phyloP scores from a whole-genome alignment of 2,329 filamentous ascomycete species.

The Aspergillus nomiae region DNA sequence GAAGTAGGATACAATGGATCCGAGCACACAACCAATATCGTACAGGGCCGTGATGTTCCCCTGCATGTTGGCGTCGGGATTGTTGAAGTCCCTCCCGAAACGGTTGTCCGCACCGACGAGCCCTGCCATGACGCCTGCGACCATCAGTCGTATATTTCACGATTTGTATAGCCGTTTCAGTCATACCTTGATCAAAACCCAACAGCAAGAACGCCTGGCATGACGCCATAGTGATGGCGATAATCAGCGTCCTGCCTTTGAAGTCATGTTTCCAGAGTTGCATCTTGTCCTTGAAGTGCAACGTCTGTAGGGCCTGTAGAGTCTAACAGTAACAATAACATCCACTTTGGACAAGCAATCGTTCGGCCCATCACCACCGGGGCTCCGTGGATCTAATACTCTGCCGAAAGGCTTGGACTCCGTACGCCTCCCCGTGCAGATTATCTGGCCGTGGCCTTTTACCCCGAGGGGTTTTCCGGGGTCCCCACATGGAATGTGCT shows the following conservation, averaged over 20 bases:
- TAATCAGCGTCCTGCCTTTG: slow-evolving; percentile 22
- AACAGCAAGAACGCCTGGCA: slow-evolving; percentile 43
- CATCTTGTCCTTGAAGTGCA: slow-evolving; percentile 10
- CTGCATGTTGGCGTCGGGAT: slow-evolving; percentile 42
- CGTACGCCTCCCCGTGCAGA: neutral
- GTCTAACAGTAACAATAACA: neutral
- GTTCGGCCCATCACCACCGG: neutral
- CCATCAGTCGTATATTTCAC: neutral
- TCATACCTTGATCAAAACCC: slow-evolving; percentile 52
- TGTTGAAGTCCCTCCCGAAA: slow-evolving; percentile 43
- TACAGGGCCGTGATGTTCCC: slow-evolving; percentile 35
- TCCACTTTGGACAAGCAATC: neutral
- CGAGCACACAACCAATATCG: slow-evolving; percentile 36
- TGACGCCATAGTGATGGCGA: slow-evolving; percentile 37
- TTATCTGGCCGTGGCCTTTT: neutral
- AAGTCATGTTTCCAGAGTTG: slow-evolving; percentile 26
- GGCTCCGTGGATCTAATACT: neutral
- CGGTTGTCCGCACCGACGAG: slow-evolving; percentile 49
- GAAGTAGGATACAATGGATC: slow-evolving; percentile 37
- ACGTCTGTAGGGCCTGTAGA: neutral
- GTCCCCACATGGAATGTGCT: neutral
- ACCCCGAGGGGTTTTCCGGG: neutral
- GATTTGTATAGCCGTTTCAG: too few relatives aligned
- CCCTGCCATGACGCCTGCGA: slow-evolving; percentile 30
- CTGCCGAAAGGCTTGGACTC: neutral